Evolutionary conservation across 768 basidiomycete species (phyloP).

Genomic region (Panaeolus papilionaceus): DNA sequence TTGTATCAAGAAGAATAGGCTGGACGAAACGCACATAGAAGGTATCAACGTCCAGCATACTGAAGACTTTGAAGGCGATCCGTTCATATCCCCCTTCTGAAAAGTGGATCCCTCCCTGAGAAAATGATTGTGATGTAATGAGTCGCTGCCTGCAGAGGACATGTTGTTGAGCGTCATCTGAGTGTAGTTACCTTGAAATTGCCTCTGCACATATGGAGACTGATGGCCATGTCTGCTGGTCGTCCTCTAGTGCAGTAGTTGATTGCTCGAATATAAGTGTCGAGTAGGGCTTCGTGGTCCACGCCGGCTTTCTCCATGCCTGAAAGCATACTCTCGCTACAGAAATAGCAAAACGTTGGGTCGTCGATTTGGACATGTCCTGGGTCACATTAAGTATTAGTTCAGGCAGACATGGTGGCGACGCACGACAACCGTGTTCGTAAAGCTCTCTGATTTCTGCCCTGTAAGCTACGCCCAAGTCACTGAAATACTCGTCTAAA

Average conservation of each 20-base stretch:
- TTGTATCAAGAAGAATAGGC: not conserved
- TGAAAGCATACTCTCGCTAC: conserved; percentile 57
- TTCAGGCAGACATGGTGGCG: conserved; percentile 1
- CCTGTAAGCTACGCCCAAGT: conserved; percentile 52
- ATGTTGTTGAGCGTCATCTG: too few species aligned
- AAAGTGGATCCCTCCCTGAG: conserved; percentile 50
- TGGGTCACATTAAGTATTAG: conserved; percentile 31
- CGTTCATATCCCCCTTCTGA: conserved; percentile 65
- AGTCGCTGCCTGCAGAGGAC: not conserved
- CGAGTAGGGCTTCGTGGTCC: conserved; percentile 68
- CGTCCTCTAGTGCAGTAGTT: conserved; percentile 58
- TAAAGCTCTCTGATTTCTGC: conserved; percentile 56
- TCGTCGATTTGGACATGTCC: conserved; percentile 61
- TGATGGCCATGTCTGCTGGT: conserved; percentile 59
- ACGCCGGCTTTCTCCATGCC: conserved; percentile 64
- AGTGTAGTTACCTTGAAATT: conserved; percentile 48
- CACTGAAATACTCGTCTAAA: conserved; percentile 58
- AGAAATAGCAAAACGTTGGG: conserved; percentile 69
- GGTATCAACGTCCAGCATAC: conserved; percentile 61
- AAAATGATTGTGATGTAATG: not conserved
- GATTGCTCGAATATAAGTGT: conserved; percentile 73
- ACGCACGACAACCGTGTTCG: conserved; percentile 54
- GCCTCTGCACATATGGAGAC: conserved; percentile 68
- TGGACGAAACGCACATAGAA: conserved; percentile 46
- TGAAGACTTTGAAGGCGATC: conserved; percentile 62